These are phyloP conservation scores for Debaryomyces castellii DNA, from an alignment of 805 yeast species.

Conservation along the genomic window DNA sequence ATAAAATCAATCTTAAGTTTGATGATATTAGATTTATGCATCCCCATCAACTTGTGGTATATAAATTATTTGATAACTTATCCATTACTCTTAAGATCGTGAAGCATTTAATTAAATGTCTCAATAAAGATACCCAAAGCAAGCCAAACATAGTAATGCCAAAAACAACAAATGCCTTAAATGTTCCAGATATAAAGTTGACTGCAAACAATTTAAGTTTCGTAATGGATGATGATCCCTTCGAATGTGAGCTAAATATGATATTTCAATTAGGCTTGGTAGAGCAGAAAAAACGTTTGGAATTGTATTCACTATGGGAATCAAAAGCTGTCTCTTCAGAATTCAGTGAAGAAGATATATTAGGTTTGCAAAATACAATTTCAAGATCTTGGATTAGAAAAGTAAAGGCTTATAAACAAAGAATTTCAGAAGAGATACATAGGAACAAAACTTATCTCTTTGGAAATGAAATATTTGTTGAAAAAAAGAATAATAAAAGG, in stretches of 20 bases:
- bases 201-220: slow-evolving; percentile 27
- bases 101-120: slow-evolving; percentile 30
- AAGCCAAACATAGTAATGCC: slow-evolving; percentile 26
- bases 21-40: slow-evolving; percentile 32
- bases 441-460: slow-evolving; percentile 31
- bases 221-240: slow-evolving; percentile 45
- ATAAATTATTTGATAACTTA: slow-evolving; percentile 38
- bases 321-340: slow-evolving; percentile 3
- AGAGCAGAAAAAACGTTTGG: slow-evolving; percentile 40
- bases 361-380: slow-evolving; percentile 42
- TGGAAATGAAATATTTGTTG: slow-evolving; percentile 30
- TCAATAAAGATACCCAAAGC: slow-evolving; percentile 13
- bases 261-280: slow-evolving; percentile 40
- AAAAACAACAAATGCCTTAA: slow-evolving; percentile 24
- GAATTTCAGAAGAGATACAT: slow-evolving; percentile 39
- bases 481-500: slow-evolving; percentile 18
- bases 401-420: slow-evolving; percentile 46
- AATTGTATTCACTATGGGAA: slow-evolving; percentile 26
- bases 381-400: slow-evolving; percentile 72
- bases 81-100: slow-evolving; percentile 32
- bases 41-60: slow-evolving; percentile 38
- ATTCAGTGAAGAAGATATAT: slow-evolving; percentile 20
- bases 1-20: slow-evolving; percentile 19
- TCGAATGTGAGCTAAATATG: slow-evolving; percentile 40
- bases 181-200: slow-evolving; percentile 28